Percentiles rank a stretch among this genome's conserved stretches.
Conservation (phyloP, 2,329 filamentous ascomycete genomes). For the Biscogniauxia mediterranea region DNA sequence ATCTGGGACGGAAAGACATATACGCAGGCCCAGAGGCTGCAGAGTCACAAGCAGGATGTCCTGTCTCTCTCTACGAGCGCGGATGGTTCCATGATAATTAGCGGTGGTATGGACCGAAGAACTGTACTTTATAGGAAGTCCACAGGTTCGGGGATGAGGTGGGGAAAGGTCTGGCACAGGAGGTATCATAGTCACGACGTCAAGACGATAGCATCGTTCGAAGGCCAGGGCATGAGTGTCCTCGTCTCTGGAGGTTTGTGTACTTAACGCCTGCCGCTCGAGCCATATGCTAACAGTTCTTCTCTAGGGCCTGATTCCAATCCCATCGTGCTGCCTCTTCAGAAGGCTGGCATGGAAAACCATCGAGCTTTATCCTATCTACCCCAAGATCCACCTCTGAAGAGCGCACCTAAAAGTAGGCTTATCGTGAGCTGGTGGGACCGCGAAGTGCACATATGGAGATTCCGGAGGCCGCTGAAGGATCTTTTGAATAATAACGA, state of each 20-base stretch:
- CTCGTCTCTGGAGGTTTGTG: slow-evolving; percentile 82
- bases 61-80: slow-evolving; percentile 80
- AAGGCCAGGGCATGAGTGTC: slow-evolving; percentile 78
- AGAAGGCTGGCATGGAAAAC: slow-evolving; percentile 73
- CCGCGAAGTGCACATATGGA: slow-evolving; percentile 82
- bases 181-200: slow-evolving; percentile 92
- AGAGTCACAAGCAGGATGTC: slow-evolving; percentile 85
- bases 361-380: slow-evolving; percentile 80
- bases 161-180: slow-evolving; percentile 83
- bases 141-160: slow-evolving; percentile 60
- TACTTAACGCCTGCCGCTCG: neutral
- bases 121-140: slow-evolving; percentile 79
- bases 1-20: slow-evolving; percentile 95
- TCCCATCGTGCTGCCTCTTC: slow-evolving; percentile 78
- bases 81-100: slow-evolving; percentile 80
- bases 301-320: slow-evolving; percentile 75
- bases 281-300: slow-evolving; percentile 30
- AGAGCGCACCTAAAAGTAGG: slow-evolving; percentile 70
- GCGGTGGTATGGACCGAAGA: slow-evolving; percentile 86
- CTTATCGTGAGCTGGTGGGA: slow-evolving; percentile 92
- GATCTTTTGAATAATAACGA: slow-evolving; percentile 44
- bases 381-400: slow-evolving; percentile 72
- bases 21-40: slow-evolving; percentile 80
- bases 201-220: slow-evolving; percentile 89
- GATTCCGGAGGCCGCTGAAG: slow-evolving; percentile 45